phyloP scores from a whole-genome alignment of 2,329 filamentous ascomycete species.

The Teratosphaeria zuluensis region DNA sequence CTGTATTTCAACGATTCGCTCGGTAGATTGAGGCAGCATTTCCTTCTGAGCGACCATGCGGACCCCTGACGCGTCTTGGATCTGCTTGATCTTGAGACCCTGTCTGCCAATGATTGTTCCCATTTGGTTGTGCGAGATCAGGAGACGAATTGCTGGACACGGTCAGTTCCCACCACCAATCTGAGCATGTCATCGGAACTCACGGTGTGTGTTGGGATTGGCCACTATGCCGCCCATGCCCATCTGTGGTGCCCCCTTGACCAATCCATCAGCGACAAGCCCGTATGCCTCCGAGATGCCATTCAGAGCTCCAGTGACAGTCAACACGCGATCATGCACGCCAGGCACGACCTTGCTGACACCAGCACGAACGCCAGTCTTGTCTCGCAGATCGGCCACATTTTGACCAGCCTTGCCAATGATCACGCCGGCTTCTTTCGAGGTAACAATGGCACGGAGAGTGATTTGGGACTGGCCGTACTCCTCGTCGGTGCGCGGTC shows the following conservation, averaged over 20 bases:
- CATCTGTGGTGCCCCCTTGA: constrained; percentile 89
- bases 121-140: constrained; percentile 99
- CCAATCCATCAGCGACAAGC: constrained; percentile 79
- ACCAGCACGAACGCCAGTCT: constrained; percentile 94
- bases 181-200: constrained; percentile 30
- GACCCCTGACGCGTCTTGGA: constrained; percentile 91
- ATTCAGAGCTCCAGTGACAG: constrained; percentile 82
- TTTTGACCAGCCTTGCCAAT: constrained; percentile 99
- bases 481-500: constrained; percentile 93
- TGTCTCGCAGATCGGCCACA: constrained; percentile 89
- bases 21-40: constrained; percentile 97
- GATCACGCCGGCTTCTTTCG: constrained; percentile 97
- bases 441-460: constrained; percentile 92
- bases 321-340: constrained; percentile 92
- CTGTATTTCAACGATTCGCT: constrained; percentile 94
- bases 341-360: constrained; percentile 98
- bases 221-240: constrained; percentile 89
- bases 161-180: constrained; percentile 11
- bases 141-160: constrained; percentile 74
- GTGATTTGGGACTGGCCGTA: constrained; percentile 89
- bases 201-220: constrained; percentile 90
- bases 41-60: constrained; percentile 99
- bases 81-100: constrained; percentile 98
- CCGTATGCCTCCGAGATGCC: constrained; percentile 87
- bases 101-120: constrained; percentile 96